Percentiles rank a stretch among this genome's conserved stretches.
Conservation (phyloP, 2,329 filamentous ascomycete genomes). For the Coniochaeta ligniaria region DNA sequence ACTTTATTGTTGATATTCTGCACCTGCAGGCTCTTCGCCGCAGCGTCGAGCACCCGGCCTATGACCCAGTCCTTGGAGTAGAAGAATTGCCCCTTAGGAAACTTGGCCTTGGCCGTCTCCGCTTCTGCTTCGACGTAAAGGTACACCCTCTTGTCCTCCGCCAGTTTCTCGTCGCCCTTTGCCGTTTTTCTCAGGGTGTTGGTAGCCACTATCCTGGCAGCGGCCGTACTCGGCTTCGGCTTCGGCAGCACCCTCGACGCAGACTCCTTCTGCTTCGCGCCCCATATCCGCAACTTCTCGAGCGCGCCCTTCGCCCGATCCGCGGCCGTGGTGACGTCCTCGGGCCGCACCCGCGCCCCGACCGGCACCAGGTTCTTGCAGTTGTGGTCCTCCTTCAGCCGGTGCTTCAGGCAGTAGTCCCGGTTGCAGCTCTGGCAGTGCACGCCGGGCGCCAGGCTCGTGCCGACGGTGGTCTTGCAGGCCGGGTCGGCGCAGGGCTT, state of each 20-base stretch:
- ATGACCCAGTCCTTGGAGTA: constrained; percentile 85
- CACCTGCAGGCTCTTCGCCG: constrained; percentile 69
- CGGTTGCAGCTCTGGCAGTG: constrained; percentile 67
- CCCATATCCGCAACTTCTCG: constrained; percentile 73
- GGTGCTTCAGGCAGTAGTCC: constrained; percentile 72
- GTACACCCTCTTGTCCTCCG: constrained; percentile 81
- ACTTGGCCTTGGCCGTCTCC: constrained; percentile 75
- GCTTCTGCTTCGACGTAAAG: constrained; percentile 85
- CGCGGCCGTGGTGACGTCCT: constrained; percentile 29
- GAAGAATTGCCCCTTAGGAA: constrained; percentile 74
- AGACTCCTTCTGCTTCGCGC: constrained; percentile 61
- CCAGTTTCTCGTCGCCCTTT: constrained; percentile 80
- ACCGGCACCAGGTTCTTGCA: constrained; percentile 67
- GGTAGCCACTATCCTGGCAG: constrained; percentile 60
- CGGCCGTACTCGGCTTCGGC: constrained; percentile 54
- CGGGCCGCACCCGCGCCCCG: constrained; percentile 31
- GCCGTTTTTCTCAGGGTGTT: constrained; percentile 78
- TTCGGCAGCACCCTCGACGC: constrained; percentile 54
- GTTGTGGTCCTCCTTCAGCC: constrained; percentile 73
- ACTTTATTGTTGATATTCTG: constrained; percentile 79
- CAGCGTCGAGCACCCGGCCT: constrained; percentile 71
- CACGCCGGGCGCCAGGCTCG: constrained; percentile 58
- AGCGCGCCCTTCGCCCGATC: constrained; percentile 70
- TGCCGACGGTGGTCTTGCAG: constrained; percentile 68
- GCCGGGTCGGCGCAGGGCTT: constrained; percentile 59